A percentile compares a stretch with the other conserved stretches of the same genome.
Evolutionary conservation across 2,329 filamentous ascomycete species (phyloP).

Genomic region (Chaetomium sp.): DNA sequence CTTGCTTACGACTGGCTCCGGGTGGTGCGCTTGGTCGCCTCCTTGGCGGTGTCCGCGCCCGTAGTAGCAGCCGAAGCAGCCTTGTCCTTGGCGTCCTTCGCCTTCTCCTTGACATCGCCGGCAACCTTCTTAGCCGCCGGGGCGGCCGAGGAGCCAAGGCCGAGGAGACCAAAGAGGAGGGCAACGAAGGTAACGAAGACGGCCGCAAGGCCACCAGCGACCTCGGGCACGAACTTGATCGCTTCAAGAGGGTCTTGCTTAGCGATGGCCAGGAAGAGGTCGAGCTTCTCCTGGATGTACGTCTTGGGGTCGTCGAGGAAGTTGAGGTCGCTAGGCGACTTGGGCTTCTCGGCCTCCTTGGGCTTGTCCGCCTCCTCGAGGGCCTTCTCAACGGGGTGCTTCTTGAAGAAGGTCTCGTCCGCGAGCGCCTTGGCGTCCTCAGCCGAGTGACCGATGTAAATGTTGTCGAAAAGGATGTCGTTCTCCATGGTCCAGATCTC

Average conservation of each 20-base stretch:
- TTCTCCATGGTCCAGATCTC: constrained; percentile 99
- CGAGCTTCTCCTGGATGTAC: constrained; percentile 87
- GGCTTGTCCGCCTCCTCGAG: constrained; percentile 75
- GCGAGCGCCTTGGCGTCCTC: constrained; percentile 87
- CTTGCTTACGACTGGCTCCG: constrained; percentile 46
- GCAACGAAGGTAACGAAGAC: constrained; percentile 62
- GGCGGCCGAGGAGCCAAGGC: constrained; percentile 56
- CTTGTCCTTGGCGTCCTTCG: constrained; percentile 72
- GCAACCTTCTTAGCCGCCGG: constrained; percentile 69
- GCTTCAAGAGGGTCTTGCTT: constrained; percentile 78
- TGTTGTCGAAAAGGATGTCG: constrained; percentile 98
- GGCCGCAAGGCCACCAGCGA: constrained; percentile 72
- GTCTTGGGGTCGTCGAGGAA: constrained; percentile 87
- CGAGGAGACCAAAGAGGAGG: constrained; percentile 43
- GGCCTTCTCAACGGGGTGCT: constrained; percentile 75
- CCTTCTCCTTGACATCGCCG: constrained; percentile 59
- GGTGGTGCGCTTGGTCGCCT: constrained; percentile 54
- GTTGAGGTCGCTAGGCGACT: constrained; percentile 68
- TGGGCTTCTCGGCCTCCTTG: constrained; percentile 58
- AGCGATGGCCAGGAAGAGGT: constrained; percentile 80
- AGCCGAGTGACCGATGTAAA: constrained; percentile 97
- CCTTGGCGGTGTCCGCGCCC: constrained; percentile 68
- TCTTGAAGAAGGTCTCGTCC: constrained; percentile 82
- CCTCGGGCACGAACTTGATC: constrained; percentile 83
- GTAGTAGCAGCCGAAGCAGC: constrained; percentile 50